phyloP scores from a whole-genome alignment of 2,329 filamentous ascomycete genomes.

The Fusarium clavum region DNA sequence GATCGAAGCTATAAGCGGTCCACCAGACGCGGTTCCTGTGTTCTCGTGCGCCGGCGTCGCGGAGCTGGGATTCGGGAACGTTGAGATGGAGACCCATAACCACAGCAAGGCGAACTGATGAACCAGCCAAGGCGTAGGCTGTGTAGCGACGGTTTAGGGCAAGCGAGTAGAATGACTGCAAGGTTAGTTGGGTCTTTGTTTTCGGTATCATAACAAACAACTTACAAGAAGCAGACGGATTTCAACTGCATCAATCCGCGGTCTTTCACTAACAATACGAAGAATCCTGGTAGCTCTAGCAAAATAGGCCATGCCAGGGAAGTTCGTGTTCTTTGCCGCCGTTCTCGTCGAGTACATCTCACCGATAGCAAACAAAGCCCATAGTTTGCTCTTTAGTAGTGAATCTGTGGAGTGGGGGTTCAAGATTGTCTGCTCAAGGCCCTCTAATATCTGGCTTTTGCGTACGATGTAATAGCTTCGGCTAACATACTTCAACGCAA shows the following conservation, averaged over 20 bases:
- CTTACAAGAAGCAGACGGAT: conserved; percentile 57
- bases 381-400: conserved; percentile 55
- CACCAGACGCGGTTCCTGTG: conserved; percentile 57
- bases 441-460: conserved; percentile 52
- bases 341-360: conserved; percentile 58
- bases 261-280: conserved; percentile 55
- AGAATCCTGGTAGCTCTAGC: conserved; percentile 54
- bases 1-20: conserved; percentile 58
- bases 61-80: conserved; percentile 54
- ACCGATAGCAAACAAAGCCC: conserved; percentile 59
- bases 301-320: conserved; percentile 59
- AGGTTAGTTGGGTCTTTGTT: rapidly evolving
- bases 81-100: conserved; percentile 59
- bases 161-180: conserved; percentile 58
- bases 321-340: conserved; percentile 50
- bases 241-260: conserved; percentile 58
- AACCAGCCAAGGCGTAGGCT: conserved; percentile 57
- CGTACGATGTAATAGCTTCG: conserved; percentile 57
- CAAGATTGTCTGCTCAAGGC: conserved; percentile 53
- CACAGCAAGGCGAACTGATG: conserved; percentile 56
- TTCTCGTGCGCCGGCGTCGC: conserved; percentile 52
- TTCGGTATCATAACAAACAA: rapidly evolving
- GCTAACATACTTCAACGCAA: conserved; percentile 55
- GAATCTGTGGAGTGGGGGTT: conserved; percentile 50
- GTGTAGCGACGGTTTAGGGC: conserved; percentile 58